Percentiles rank a stretch among this genome's conserved stretches.
Conservation (phyloP, 495 filamentous ascomycete genomes). For the Hypoxylon crocopeplum region DNA sequence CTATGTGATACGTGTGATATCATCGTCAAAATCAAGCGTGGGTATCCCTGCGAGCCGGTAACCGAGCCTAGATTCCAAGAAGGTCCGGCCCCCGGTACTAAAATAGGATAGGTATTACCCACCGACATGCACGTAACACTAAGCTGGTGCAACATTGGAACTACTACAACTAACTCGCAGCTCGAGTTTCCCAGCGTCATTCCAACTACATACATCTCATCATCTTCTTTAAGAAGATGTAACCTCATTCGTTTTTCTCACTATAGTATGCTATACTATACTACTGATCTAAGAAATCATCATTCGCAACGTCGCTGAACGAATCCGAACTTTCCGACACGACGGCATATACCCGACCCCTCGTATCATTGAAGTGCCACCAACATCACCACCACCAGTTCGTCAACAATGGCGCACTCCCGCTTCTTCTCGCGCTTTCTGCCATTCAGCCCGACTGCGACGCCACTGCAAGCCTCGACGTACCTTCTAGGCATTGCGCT, state of each 20-base stretch:
- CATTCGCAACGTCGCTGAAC: not conserved
- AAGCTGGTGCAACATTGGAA: not conserved
- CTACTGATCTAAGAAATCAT: conserved; percentile 1
- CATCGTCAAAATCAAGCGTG: conserved; percentile 9
- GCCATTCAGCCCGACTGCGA: conserved; percentile 65
- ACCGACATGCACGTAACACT: not conserved
- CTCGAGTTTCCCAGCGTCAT: conserved; percentile 1
- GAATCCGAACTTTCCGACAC: conserved; percentile 14
- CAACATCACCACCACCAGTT: not conserved
- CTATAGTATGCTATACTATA: conserved; percentile 6
- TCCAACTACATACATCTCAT: conserved; percentile 6
- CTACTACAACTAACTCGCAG: conserved; percentile 9
- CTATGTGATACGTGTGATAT: conserved; percentile 21
- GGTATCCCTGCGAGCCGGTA: conserved; percentile 22
- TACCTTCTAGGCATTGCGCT: conserved; percentile 91
- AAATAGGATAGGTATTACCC: conserved; percentile 14
- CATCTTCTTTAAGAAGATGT: conserved; percentile 15
- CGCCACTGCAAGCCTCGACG: conserved; percentile 74
- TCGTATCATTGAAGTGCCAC: not conserved
- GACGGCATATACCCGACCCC: conserved; percentile 13
- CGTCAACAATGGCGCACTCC: conserved; percentile 22
- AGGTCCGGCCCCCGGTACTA: conserved; percentile 22
- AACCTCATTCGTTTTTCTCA: conserved; percentile 9
- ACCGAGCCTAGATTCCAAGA: conserved; percentile 18
- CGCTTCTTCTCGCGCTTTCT: conserved; percentile 52